These are phyloP conservation scores for Globisporangium cylindrosporum DNA, from an alignment of 352 stramenopile species.

Conservation along the genomic window DNA sequence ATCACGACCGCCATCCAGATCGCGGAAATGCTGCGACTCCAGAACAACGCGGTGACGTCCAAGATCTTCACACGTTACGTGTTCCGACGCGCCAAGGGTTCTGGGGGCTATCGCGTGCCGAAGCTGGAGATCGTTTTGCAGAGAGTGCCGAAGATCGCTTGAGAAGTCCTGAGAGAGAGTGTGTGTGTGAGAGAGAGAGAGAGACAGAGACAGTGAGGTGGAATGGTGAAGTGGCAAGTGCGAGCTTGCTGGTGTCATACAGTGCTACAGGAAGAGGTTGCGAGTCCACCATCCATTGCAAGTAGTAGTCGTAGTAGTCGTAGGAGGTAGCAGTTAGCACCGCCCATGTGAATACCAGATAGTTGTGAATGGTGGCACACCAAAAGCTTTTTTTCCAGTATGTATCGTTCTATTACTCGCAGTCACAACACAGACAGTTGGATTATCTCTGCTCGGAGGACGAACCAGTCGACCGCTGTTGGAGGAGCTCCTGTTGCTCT, in stretches of 20 bases:
- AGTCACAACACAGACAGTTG: background rate
- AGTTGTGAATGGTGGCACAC: background rate
- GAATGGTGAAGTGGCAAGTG: background rate
- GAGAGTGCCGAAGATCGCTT: conserved; percentile 32
- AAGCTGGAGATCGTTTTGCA: conserved; percentile 71
- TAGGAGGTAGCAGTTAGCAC: conserved; percentile 2
- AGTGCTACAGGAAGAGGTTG: background rate
- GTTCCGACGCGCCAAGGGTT: conserved; percentile 48
- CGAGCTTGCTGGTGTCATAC: background rate
- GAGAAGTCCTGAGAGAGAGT: conserved; percentile 2
- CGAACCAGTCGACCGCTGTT: background rate
- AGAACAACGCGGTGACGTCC: conserved; percentile 48
- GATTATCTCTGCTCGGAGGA: conserved; percentile 8
- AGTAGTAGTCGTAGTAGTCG: background rate
- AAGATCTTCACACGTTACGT: conserved; percentile 76
- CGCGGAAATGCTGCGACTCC: conserved; percentile 62
- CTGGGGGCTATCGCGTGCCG: conserved; percentile 57
- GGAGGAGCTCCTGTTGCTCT: conserved; percentile 45
- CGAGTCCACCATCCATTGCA: background rate
- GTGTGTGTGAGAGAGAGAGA: no score
- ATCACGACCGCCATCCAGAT: conserved; percentile 76
- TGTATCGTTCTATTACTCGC: conserved; percentile 14
- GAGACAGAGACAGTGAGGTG: background rate
- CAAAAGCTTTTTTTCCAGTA: background rate
- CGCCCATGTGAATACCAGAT: conserved; percentile 10